These are phyloP conservation scores for Hypoxylon trugodes DNA, from an alignment of 495 filamentous ascomycete genomes.

Conservation along the genomic window DNA sequence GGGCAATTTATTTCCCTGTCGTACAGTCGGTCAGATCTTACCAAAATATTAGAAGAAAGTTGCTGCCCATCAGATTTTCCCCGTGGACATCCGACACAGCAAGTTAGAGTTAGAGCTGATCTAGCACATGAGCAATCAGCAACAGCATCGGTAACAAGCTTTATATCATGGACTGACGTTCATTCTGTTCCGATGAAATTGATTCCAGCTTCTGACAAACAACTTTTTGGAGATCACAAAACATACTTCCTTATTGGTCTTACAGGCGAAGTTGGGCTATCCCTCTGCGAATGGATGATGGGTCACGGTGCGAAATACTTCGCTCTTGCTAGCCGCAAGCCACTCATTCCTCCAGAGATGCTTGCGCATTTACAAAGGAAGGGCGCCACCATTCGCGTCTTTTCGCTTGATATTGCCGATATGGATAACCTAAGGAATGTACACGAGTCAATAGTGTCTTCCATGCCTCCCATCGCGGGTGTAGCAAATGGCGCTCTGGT, in stretches of 20 bases:
- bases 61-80: too few species aligned
- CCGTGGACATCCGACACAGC: too few species aligned
- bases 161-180: background rate
- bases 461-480: background rate
- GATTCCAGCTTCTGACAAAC: background rate
- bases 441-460: background rate
- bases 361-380: background rate
- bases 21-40: too few species aligned
- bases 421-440: background rate
- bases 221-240: background rate
- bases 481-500: background rate
- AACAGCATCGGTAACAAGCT: too few species aligned
- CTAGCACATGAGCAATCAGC: too few species aligned
- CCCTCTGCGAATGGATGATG: background rate
- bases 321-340: background rate
- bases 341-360: background rate
- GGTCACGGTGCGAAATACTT: background rate
- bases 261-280: background rate
- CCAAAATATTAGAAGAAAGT: too few species aligned
- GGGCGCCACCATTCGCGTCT: background rate
- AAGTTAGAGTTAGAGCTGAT: too few species aligned
- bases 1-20: too few species aligned
- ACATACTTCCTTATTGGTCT: background rate
- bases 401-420: background rate
- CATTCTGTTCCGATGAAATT: background rate